Conservation (phyloP, 2,329 filamentous ascomycete species). For the Fusarium oligoseptatum region DNA sequence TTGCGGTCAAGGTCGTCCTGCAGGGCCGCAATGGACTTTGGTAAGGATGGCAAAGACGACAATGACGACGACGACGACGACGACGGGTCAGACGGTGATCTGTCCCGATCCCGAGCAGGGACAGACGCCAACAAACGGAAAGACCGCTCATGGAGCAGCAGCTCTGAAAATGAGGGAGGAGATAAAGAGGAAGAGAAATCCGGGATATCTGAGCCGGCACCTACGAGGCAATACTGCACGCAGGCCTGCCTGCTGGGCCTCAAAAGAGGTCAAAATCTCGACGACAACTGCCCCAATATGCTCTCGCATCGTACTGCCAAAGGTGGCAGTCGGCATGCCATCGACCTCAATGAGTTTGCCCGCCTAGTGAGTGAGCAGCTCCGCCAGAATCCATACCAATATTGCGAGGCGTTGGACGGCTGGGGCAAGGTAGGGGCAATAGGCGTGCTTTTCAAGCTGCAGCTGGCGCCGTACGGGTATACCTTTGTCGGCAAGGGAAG, state of each 20-base stretch:
- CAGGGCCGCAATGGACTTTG: not conserved
- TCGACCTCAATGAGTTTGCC: constrained; percentile 21
- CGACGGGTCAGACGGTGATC: not conserved
- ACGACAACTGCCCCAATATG: constrained; percentile 41
- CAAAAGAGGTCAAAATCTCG: constrained; percentile 33
- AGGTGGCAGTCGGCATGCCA: constrained; percentile 24
- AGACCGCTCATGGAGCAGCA: not conserved
- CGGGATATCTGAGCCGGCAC: constrained; percentile 2
- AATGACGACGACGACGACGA: not conserved
- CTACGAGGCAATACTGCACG: constrained; percentile 35
- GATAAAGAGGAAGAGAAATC: not conserved
- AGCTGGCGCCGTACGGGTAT: not conserved
- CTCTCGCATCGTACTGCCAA: constrained; percentile 18
- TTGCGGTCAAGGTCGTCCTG: not conserved
- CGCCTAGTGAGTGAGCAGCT: constrained; percentile 20
- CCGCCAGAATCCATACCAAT: constrained; percentile 16
- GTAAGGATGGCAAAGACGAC: not conserved
- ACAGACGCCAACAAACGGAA: not conserved
- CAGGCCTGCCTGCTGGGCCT: constrained; percentile 41
- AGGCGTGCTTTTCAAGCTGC: not conserved
- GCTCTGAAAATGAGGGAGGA: not conserved
- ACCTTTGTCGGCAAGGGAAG: not conserved
- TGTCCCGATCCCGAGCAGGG: not conserved
- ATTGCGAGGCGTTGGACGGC: constrained; percentile 5
- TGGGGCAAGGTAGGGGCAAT: not conserved